Evolutionary conservation across 169 alveolate species (phyloP), one percentile per base, ranked within the genome.

Genomic region (Plasmodium cynomolgi): DNA sequence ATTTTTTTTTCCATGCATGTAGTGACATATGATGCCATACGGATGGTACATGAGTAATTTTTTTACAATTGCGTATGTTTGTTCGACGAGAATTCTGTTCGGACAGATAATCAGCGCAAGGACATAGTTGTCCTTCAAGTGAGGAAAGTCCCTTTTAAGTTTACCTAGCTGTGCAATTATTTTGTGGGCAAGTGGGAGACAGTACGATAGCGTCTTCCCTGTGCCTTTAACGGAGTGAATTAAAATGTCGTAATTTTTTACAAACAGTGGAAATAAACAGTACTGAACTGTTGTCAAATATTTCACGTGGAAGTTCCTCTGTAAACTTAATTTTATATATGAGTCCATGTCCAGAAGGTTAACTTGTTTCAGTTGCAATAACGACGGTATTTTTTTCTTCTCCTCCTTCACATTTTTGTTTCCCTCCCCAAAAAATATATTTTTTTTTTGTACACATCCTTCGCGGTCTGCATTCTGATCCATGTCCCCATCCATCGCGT

Each of bases 31-130:
- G 3, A 88, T 77, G n/a, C 54, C 81, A 62, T 37, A 88, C 37
- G 94, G 94, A 73, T 88, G 94, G 72, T 88, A 88, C 81, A 88
- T 88, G 26, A 88, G 33, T 88, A 88, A 88, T 47, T 88, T 50
- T 62, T 88, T 88, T 34, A 88, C 33, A 41, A 88, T 29, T 37
- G 39, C 73, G 62, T 88, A 88, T 1, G 94, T 58, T 20, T 88
- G 94, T 80, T 88, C 94, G 20, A 88, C 90, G 68, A 88, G 75
- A 47, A 88, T 77, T 23, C 80, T 79, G 72, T 88, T 88, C 33
- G 94, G 94, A 29, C 94, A 88, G 34, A 88, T 44, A 11, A 88
- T 80, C 54, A 88, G 47, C 17, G 90, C 94, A 54, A 79, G 41
- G 26, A 88, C 90, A 41, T 37, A 88, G 44, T 41, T 75, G 11